phyloP scores from a whole-genome alignment of 2,329 filamentous ascomycete species.

The Cercospora zeae-maydis region DNA sequence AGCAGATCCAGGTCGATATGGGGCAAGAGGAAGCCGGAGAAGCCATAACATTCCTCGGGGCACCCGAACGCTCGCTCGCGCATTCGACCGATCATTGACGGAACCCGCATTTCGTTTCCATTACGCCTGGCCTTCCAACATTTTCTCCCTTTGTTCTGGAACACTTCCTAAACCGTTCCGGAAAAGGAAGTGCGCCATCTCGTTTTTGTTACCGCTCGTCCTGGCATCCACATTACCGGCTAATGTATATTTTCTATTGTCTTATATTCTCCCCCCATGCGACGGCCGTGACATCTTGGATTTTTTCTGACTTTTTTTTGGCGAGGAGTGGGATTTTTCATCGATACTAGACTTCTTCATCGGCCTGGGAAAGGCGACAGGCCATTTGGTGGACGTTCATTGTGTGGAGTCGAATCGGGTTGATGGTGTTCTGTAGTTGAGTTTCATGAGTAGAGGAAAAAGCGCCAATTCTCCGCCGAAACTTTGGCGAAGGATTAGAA shows the following conservation, averaged over 20 bases:
- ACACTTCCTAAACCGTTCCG: background rate
- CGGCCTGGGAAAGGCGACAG: background rate
- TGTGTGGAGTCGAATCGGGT: background rate
- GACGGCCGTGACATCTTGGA: background rate
- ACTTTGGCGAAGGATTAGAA: background rate
- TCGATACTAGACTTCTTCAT: background rate
- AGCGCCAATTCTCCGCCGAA: background rate
- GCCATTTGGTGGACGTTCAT: background rate
- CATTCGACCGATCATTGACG: background rate
- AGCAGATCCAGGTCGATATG: conserved; percentile 21
- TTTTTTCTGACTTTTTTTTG: background rate
- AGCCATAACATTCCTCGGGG: background rate
- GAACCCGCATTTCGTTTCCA: background rate
- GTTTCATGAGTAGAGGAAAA: background rate
- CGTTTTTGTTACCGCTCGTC: background rate
- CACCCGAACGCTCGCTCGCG: background rate
- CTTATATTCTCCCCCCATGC: background rate
- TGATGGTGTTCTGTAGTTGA: background rate
- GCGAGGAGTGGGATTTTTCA: background rate
- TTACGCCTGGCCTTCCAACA: background rate
- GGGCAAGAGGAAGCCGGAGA: conserved; percentile 20
- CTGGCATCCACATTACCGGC: conserved; percentile 5
- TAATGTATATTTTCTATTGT: conserved; percentile 14
- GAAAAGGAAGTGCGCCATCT: background rate
- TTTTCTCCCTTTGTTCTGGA: background rate